phyloP scores from a whole-genome alignment of 225 moss, liverwort and hornwort genomes.

The Sphagnum contortum region DNA sequence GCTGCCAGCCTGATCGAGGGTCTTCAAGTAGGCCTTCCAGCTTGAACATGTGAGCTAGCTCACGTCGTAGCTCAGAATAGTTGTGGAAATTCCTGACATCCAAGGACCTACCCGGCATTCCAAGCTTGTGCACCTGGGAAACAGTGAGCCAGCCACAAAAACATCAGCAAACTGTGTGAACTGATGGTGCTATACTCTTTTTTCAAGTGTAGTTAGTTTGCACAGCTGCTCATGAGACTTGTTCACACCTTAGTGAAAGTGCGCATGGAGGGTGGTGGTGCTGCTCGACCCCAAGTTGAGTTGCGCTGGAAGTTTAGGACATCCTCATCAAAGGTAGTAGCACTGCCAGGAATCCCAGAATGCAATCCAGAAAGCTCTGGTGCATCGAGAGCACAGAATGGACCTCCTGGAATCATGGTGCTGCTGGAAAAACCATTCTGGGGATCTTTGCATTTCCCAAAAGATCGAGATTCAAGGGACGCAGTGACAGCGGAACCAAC shows the following conservation, averaged over 20 bases:
- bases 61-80: constrained; percentile 47
- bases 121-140: constrained; percentile 63
- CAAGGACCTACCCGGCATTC: constrained; percentile 59
- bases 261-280: constrained; percentile 50
- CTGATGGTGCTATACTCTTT: no score
- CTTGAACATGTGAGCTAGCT: constrained; percentile 55
- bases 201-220: no score
- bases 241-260: constrained; percentile 82
- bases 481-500: constrained; percentile 33
- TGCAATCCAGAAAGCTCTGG: constrained; percentile 46
- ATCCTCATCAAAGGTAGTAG: constrained; percentile 45
- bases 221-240: not conserved
- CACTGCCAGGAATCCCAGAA: no score
- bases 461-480: constrained; percentile 26
- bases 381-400: constrained; percentile 44
- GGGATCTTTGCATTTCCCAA: constrained; percentile 54
- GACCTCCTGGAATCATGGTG: constrained; percentile 34
- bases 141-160: constrained; percentile 1
- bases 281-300: constrained; percentile 38
- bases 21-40: constrained; percentile 75
- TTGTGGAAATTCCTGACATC: constrained; percentile 57
- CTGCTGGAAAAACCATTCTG: constrained; percentile 55
- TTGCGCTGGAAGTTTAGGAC: constrained; percentile 49
- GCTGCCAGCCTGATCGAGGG: constrained; percentile 62
- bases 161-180: not conserved